Base-by-base conservation (phyloP, 108 stramenopile genomes). In the Skeletonema menzelii region DNA sequence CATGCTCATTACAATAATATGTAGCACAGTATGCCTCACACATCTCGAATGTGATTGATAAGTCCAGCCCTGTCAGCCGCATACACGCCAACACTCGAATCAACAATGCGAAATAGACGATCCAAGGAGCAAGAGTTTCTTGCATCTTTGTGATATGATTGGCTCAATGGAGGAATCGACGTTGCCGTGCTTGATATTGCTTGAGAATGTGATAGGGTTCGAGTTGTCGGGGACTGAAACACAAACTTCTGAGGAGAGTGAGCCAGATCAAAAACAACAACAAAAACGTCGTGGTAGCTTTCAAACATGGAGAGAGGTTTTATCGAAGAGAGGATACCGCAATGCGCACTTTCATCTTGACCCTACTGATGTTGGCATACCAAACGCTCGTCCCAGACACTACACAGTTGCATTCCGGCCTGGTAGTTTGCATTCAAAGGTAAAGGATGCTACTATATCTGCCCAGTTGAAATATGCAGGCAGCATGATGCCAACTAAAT, bases 171-270 rank as follows among this genome's bases (percentile, higher is more conserved):
- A 73, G 27, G 73, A 82, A 10, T 70, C 78, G 7, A 56, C 55
- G 2, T 73, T 89, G 55, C 96, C 96, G 15, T 49, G 59, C 4
- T 47, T 93, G 1, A 79, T 97, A 28, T 61, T 87, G 22, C 72
- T 94, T 63, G 96, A 97, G 65, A 97, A 97, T 75, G 96, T 97
- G 3, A 81, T 95, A 27, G 93, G 94, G 12, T 97, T 95, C 78
- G 96, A 95, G 77, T 13, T 19, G 57, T 31, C 68, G 34, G 11
- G 67, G 13, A 26, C 37, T 19, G 10, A 27, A 27, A 60, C 22
- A 28, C 63, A 26, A 30, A 40, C 64, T 27, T 37, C 20, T 34
- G 22, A 32, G 24, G 49, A 20, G 5, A 42, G 32, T 38, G 27
- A 20, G 22, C 14, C 2, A 37, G 14, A 17, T 27, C 35, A 56